Evolutionary conservation across 2,329 filamentous ascomycete genomes (phyloP), one percentile per base, ranked within the genome.

Genomic region (Acarospora socialis): DNA sequence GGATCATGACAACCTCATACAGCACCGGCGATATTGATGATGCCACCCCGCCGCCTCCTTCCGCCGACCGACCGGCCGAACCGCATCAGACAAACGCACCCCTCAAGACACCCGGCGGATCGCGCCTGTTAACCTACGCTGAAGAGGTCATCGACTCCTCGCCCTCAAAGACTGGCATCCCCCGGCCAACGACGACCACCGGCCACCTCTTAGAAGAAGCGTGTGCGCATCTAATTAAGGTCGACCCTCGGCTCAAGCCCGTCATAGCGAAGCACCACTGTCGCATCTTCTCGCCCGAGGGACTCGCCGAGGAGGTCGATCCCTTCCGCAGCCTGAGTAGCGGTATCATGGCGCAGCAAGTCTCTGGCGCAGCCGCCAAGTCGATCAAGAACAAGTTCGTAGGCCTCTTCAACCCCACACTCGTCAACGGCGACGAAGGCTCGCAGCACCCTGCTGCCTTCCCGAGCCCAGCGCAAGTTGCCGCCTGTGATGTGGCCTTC

Each of bases 261-360:
- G 55, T 93, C 12, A 72, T 94, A 29, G 74, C 81, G 35, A 70
- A 72, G 35, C 68, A 92, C 48, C 70, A 70, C 38, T 95, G 87
- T 54, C 67, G 65, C 33, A 59, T 90, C 10, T 95, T 95, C 57
- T 80, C 76, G 2, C 70, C 82, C 0, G 76, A 79, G 40, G 83
- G 84, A 0, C 60, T 95, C n/a, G 72, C 77, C 17, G 83, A 94
- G 54, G 66, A 73, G 41, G 72, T 94, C 38, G 83, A 95, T 55
- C 90, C 90, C 0, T 98, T 94, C 49, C 77, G 79, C 45, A 76
- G 73, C 35, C 66, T 98, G 20, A 69, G 73, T 22, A 86, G 78
- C 53, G 80, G 84, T 31, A 94, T 98, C 50, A 92, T 95, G 46
- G 84, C 82, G 32, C 90, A 95, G 57, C 90, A 98, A 60, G 87